Conservation (phyloP, 192 early-diverging fungal genomes). For the Coemansia sp. region DNA sequence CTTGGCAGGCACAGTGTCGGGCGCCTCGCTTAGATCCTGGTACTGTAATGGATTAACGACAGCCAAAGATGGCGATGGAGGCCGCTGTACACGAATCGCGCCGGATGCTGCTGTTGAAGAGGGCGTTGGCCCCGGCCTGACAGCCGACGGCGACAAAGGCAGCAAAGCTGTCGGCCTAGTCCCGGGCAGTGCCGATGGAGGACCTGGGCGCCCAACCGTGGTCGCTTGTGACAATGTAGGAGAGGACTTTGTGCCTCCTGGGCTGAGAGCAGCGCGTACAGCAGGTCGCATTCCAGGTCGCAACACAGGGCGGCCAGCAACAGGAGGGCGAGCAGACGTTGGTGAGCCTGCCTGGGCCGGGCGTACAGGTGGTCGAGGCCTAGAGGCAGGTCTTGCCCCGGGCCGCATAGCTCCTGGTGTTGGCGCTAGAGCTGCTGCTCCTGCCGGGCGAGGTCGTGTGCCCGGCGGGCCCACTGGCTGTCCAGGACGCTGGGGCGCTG, state of each 20-base stretch:
- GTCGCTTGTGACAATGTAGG: not conserved
- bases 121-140: not conserved
- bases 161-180: conserved; percentile 1
- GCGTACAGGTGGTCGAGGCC: conserved; percentile 24
- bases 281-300: conserved; percentile 21
- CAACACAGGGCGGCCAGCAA: conserved; percentile 9
- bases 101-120: not conserved
- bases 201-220: not conserved
- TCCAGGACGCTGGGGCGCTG: not conserved
- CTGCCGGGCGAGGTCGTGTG: conserved; percentile 27
- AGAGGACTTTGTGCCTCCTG: not conserved
- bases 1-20: not conserved
- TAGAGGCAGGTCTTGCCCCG: conserved; percentile 12
- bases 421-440: not conserved
- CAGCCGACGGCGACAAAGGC: not conserved
- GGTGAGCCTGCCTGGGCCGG: conserved; percentile 11
- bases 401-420: conserved; percentile 8
- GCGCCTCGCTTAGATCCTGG: not conserved
- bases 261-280: conserved; percentile 2
- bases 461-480: conserved; percentile 3
- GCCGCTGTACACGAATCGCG: not conserved
- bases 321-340: not conserved
- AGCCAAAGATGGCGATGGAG: not conserved
- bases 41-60: not conserved
- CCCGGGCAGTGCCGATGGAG: not conserved